These are phyloP conservation scores for Ganoderma resinaceum DNA, from an alignment of 1,284 basidiomycete species.

Conservation along the genomic window DNA sequence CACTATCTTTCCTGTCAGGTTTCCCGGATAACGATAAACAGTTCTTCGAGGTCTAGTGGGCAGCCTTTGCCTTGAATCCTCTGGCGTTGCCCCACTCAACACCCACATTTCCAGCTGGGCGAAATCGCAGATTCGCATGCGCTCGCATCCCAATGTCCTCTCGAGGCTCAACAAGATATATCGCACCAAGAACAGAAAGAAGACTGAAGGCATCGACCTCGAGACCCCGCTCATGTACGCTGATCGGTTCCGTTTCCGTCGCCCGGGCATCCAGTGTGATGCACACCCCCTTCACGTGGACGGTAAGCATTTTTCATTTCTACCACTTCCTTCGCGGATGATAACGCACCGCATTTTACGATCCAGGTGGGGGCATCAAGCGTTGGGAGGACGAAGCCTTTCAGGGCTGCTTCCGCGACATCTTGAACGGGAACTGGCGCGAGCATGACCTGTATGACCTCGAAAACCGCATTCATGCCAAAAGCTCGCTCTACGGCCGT, in stretches of 20 bases:
- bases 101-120: conserved; percentile 61
- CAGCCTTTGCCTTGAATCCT: not conserved
- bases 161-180: conserved; percentile 73
- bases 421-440: conserved; percentile 74
- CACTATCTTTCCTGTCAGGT: conserved; percentile 44
- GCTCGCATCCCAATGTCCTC: conserved; percentile 78
- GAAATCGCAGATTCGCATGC: conserved; percentile 72
- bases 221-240: conserved; percentile 77
- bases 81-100: not conserved
- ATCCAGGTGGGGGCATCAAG: conserved; percentile 76
- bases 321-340: not conserved
- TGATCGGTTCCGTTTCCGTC: conserved; percentile 84
- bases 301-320: conserved; percentile 45
- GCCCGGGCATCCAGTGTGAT: conserved; percentile 74
- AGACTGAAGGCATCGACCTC: conserved; percentile 68
- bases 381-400: conserved; percentile 84
- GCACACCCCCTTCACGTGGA: conserved; percentile 82
- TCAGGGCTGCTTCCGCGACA: conserved; percentile 69
- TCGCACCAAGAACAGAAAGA: conserved; percentile 46
- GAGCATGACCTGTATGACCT: conserved; percentile 77
- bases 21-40: conserved; percentile 67
- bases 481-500: conserved; percentile 66
- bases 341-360: not conserved
- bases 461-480: conserved; percentile 63
- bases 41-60: conserved; percentile 74